phyloP scores from a whole-genome alignment of 495 filamentous ascomycete species.

The Aspergillus homomorphus region DNA sequence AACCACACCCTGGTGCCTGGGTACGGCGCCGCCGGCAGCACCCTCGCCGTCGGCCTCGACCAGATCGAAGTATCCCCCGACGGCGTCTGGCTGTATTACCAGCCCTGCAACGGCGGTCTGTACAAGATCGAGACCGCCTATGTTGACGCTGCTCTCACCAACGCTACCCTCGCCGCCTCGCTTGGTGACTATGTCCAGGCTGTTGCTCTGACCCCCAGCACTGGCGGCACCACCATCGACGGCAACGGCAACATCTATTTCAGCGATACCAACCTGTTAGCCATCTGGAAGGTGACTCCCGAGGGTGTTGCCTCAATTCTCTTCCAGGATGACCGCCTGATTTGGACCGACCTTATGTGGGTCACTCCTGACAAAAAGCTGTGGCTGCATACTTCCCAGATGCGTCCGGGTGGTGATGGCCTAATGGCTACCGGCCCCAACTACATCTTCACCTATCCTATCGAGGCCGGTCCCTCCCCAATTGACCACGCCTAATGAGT shows the following conservation, averaged over 20 bases:
- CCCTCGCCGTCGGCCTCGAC: slow-evolving; percentile 23
- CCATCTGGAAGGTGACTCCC: slow-evolving; percentile 24
- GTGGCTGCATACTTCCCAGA: slow-evolving; percentile 29
- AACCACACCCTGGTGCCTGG: slow-evolving; percentile 9
- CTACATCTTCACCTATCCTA: slow-evolving; percentile 1
- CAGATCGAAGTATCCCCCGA: slow-evolving; percentile 33
- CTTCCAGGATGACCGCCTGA: slow-evolving; percentile 25
- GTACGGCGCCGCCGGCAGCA: slow-evolving; percentile 15
- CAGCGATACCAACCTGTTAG: slow-evolving; percentile 24
- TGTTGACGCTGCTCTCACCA: slow-evolving; percentile 10
- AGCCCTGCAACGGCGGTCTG: slow-evolving; percentile 28
- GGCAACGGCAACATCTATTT: slow-evolving; percentile 27
- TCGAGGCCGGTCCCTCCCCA: background rate
- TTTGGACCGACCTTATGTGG: slow-evolving; percentile 35
- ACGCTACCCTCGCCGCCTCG: background rate
- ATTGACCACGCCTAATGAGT: background rate
- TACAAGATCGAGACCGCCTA: slow-evolving; percentile 23
- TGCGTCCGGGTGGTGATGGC: slow-evolving; percentile 15
- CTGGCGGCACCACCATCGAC: slow-evolving; percentile 31
- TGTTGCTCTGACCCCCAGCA: slow-evolving; percentile 26
- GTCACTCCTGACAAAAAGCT: slow-evolving; percentile 21
- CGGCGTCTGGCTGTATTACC: slow-evolving; percentile 27
- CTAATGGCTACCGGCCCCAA: background rate
- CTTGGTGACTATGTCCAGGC: slow-evolving; percentile 19
- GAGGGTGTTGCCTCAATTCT: slow-evolving; percentile 16